Evolutionary conservation across 345 rosid species (phyloP), one percentile per base, ranked within the genome.

Genomic region (Anacardium occidentale): DNA sequence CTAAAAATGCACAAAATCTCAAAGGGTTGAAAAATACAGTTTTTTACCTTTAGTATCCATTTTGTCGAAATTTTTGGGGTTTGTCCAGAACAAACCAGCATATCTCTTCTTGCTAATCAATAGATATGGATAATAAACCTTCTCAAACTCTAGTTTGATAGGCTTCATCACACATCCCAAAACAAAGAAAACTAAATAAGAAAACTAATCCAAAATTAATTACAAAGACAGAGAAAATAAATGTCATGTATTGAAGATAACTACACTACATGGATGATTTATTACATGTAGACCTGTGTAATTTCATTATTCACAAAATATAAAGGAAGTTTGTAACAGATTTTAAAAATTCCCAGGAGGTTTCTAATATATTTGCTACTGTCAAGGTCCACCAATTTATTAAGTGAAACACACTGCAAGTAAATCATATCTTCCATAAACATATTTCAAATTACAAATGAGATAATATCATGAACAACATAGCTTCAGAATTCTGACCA

Each of bases 41-140:
- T 52, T 24, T 69, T 79, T 82, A 91, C 98, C 98, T 88, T 95
- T 95, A 60, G 98, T 89, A 79, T 92, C 98, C 97, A 95, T 92
- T 80, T 95, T 92, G 85, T 95, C 99, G 76, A 82, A 92, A 70
- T 86, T 86, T 40, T 85, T 74, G 14, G 97, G 89, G 77, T 82
- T 90, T 56, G 99, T 92, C 98, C 98, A 95, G 58, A 76, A 83
- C 81, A 95, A 85, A 81, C 99, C 99, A 82, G 99, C 98, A 84
- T 95, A 95, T 83, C 97, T 88, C 86, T 95, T 95, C 89, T 95
- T 95, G 87, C 93, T 92, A 70, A 95, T 95, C 84, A 95, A 81
- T 52, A 95, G 83, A 78, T 89, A 95, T 34, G 98, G 99, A 77
- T 81, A 92, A 75, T 95, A 95, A 52, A 95, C 97, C 86, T 95